These are phyloP conservation scores for Syzygium jambos DNA, from an alignment of 345 rosid species.

Conservation along the genomic window DNA sequence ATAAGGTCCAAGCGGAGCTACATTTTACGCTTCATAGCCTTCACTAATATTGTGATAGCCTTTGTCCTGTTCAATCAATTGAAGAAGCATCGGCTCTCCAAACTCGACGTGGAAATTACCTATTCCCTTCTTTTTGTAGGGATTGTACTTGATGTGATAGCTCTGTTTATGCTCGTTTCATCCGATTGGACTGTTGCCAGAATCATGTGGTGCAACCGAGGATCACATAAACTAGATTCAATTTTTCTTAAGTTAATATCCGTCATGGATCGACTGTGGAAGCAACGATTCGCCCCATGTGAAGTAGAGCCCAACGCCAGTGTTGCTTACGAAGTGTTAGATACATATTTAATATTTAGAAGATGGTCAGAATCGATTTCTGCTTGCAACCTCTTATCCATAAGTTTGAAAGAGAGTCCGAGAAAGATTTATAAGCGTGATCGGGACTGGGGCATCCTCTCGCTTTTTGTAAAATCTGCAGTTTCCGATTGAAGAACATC, in stretches of 20 bases:
- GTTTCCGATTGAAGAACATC: not conserved
- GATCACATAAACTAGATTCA: not conserved
- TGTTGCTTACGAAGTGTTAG: fast-evolving
- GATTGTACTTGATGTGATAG: not conserved
- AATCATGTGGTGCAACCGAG: fast-evolving
- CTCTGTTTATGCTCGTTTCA: not conserved
- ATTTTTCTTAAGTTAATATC: fast-evolving
- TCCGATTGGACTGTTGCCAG: fast-evolving
- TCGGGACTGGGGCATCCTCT: fast-evolving
- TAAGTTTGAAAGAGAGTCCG: fast-evolving
- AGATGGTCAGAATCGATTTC: fast-evolving
- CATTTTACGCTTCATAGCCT: not conserved
- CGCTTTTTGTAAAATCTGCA: not conserved
- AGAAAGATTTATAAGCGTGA: fast-evolving
- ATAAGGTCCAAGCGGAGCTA: not conserved
- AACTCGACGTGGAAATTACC: not conserved
- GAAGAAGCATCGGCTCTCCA: fast-evolving
- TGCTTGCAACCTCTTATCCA: not conserved
- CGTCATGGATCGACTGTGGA: fast-evolving
- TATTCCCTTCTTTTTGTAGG: not conserved
- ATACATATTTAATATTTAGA: not conserved
- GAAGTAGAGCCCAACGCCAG: fast-evolving
- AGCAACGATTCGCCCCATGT: not conserved
- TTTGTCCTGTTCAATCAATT: not conserved
- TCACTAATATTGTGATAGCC: fast-evolving